Conservation (phyloP, 306 rosid species). For the Oxytropis ochrocephala region DNA sequence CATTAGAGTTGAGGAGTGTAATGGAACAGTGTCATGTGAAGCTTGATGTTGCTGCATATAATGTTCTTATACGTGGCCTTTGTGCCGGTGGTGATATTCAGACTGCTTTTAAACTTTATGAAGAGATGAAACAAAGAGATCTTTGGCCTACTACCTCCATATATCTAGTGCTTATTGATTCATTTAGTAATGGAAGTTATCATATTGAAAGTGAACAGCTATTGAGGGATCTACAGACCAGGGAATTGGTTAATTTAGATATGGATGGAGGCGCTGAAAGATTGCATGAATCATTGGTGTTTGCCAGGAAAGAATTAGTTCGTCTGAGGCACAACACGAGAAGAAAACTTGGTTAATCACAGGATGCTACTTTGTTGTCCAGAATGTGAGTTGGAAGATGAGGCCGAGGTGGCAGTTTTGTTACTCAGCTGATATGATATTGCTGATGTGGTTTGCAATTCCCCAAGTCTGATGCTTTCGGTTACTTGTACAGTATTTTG, state of each 20-base stretch:
- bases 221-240: constrained; percentile 46
- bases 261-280: constrained; percentile 24
- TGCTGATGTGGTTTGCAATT: constrained; percentile 20
- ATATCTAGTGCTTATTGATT: constrained; percentile 44
- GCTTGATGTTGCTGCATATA: constrained; percentile 52
- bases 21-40: constrained; percentile 55
- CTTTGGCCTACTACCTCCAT: constrained; percentile 56
- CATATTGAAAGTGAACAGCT: constrained; percentile 35
- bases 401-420: neutral
- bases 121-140: constrained; percentile 57
- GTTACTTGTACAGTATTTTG: neutral
- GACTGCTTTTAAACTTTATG: constrained; percentile 60
- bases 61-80: constrained; percentile 67
- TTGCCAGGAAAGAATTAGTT: constrained; percentile 35
- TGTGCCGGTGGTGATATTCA: constrained; percentile 53
- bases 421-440: neutral
- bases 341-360: constrained; percentile 20
- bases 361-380: neutral
- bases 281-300: constrained; percentile 29
- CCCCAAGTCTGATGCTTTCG: neutral
- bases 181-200: constrained; percentile 31
- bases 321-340: constrained; percentile 29
- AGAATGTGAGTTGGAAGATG: constrained; percentile 10
- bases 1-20: constrained; percentile 40
- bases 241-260: constrained; percentile 43